Evolutionary conservation across 2,329 filamentous ascomycete species (phyloP), one percentile per base, ranked within the genome.

Genomic region (Talaromyces piceae): DNA sequence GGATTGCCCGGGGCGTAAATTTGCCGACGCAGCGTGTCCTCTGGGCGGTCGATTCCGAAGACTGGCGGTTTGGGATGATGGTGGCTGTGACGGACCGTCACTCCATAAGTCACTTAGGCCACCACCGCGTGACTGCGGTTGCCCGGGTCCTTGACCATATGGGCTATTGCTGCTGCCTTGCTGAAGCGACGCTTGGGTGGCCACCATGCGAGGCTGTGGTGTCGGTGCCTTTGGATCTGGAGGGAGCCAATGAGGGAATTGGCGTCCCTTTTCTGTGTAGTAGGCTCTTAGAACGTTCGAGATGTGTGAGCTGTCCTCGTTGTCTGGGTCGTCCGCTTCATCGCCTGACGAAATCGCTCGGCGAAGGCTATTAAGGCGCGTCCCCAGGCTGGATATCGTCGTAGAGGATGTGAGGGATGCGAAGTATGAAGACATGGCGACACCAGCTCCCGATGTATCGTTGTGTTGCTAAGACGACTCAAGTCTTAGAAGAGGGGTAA

Each of bases 261-360:
- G 77, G 20, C 84, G 83, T 59, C 86, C 87, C 65, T 94, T 93
- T 68, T 97, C 91, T 47, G 77, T 81, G 77, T 98, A 97, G 78
- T 97, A 95, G 61, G 83, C 86, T 62, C 93, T 87, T 23, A 98
- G 82, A 30, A 95, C 90, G 62, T 93, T 88, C 71, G 88, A 94
- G 63, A 97, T 87, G 74, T 97, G 90, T 2, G 90, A 94, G 73
- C 95, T 89, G 73, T 97, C 91, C 71, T 94, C 73, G 55, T 73
- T 67, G 37, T 74, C 72, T 2, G 72, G 69, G 58, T 72, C 70
- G 56, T 72, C 70, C 31, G 59, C 62, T 55, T 72, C 69, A 51
- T 72, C 68, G 54, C 67, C 66, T 9, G 67, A 62, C 25, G 66
- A 67, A 57, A 72, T 70, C 39, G 67, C 67, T 23, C 70, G 77